Evolutionary conservation across 1,139 yeast genomes (phyloP).

Genomic region (Debaryomycetaceae sp.): DNA sequence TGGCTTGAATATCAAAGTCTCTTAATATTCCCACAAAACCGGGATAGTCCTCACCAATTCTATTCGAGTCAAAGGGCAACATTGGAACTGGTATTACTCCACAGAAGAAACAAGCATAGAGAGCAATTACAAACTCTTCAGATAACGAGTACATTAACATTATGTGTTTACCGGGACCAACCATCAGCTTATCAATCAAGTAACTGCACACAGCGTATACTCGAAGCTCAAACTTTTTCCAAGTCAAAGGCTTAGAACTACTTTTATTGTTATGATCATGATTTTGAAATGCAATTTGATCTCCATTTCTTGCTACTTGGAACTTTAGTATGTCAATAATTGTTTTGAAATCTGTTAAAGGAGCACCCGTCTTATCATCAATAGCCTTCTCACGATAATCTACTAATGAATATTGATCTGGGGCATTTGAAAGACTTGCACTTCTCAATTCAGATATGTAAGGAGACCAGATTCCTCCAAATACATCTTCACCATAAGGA

Average conservation of each 20-base stretch:
- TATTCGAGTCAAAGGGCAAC: slow-evolving; percentile 65
- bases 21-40: slow-evolving; percentile 63
- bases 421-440: slow-evolving; percentile 41
- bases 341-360: slow-evolving; percentile 67
- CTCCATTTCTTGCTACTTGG: slow-evolving; percentile 72
- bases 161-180: slow-evolving; percentile 69
- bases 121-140: slow-evolving; percentile 80
- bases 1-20: slow-evolving; percentile 68
- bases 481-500: slow-evolving; percentile 74
- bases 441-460: slow-evolving; percentile 59
- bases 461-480: slow-evolving; percentile 85
- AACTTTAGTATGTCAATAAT: slow-evolving; percentile 76
- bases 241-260: slow-evolving; percentile 57
- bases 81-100: slow-evolving; percentile 83
- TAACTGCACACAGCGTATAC: slow-evolving; percentile 71
- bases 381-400: slow-evolving; percentile 70
- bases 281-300: slow-evolving; percentile 76
- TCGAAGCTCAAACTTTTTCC: slow-evolving; percentile 80
- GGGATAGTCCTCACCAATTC: slow-evolving; percentile 73
- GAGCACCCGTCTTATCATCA: slow-evolving; percentile 75
- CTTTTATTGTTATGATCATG: slow-evolving; percentile 54
- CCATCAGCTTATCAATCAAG: slow-evolving; percentile 45
- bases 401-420: slow-evolving; percentile 65
- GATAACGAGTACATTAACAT: slow-evolving; percentile 82
- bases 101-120: slow-evolving; percentile 80